Percentiles rank a stretch among this genome's conserved stretches.
phyloP scores from a whole-genome alignment of 108 stramenopile genomes.

The Nitzschia sp. region DNA sequence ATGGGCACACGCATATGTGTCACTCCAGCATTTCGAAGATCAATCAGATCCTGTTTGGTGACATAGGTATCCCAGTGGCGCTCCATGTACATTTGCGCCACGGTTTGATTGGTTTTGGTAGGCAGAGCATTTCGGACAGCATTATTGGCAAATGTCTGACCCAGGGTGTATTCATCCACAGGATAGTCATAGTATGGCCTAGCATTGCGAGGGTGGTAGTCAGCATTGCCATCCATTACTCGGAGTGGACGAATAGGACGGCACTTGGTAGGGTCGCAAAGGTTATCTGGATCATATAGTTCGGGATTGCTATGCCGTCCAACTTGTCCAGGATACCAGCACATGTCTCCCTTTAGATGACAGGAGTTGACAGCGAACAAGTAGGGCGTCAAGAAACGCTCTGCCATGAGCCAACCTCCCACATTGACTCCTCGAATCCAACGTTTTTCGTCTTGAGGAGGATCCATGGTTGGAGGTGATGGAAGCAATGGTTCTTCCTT shows the following conservation, averaged over 20 bases:
- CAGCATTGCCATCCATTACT: conserved; percentile 19
- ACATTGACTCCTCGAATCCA: conserved; percentile 69
- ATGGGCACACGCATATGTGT: conserved; percentile 77
- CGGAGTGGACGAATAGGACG: conserved; percentile 24
- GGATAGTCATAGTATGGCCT: conserved; percentile 48
- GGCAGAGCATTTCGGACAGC: no score
- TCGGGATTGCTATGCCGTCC: background rate
- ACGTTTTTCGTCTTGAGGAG: background rate
- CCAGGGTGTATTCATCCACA: conserved; percentile 53
- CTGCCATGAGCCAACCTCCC: conserved; percentile 62
- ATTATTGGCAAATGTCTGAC: conserved; percentile 10
- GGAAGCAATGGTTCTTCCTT: no score
- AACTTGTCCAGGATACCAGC: conserved; percentile 49
- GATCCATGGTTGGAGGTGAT: no score
- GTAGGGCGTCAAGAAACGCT: conserved; percentile 72
- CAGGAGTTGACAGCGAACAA: conserved; percentile 62
- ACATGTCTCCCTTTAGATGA: conserved; percentile 44
- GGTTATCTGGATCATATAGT: conserved; percentile 1
- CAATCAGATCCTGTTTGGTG: conserved; percentile 44
- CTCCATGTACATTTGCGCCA: conserved; percentile 55
- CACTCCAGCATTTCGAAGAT: conserved; percentile 46
- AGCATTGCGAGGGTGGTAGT: conserved; percentile 27
- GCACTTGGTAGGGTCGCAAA: conserved; percentile 32
- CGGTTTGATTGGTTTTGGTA: conserved; percentile 2
- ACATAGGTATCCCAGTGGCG: conserved; percentile 76